Conservation (phyloP, 345 rosid species). For the Hypericum androsaemum region DNA sequence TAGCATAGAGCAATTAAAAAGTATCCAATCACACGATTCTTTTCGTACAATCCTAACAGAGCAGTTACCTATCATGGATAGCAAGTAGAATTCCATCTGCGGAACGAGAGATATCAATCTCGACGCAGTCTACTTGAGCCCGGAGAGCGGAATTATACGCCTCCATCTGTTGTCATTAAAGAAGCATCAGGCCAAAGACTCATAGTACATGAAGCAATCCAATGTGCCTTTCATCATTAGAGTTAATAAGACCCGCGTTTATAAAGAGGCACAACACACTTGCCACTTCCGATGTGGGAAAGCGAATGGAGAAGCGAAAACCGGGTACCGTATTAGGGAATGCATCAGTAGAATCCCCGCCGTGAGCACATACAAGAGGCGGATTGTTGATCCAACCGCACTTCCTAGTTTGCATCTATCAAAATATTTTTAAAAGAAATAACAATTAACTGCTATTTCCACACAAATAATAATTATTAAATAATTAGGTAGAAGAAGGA, state of each 20-base stretch:
- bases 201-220: too few species aligned
- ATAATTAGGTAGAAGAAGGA: neutral
- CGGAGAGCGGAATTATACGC: constrained; percentile 61
- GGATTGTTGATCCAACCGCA: constrained; percentile 80
- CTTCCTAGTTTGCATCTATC: constrained; percentile 36
- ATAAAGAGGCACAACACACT: neutral
- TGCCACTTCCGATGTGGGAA: neutral
- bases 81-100: constrained; percentile 82
- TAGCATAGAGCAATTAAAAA: neutral
- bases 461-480: neutral
- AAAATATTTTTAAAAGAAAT: neutral
- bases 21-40: neutral
- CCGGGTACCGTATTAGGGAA: constrained; percentile 60
- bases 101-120: constrained; percentile 91
- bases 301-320: neutral
- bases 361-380: constrained; percentile 97
- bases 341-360: constrained; percentile 78
- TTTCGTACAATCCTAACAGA: constrained; percentile 6
- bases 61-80: constrained; percentile 68
- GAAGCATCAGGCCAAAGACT: neutral
- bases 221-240: neutral
- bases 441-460: neutral
- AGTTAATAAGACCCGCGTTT: constrained; percentile 11
- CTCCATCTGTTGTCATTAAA: constrained; percentile 40
- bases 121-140: constrained; percentile 81